phyloP scores from a whole-genome alignment of 352 stramenopile genomes.

The Aphanomyces euteiches region DNA sequence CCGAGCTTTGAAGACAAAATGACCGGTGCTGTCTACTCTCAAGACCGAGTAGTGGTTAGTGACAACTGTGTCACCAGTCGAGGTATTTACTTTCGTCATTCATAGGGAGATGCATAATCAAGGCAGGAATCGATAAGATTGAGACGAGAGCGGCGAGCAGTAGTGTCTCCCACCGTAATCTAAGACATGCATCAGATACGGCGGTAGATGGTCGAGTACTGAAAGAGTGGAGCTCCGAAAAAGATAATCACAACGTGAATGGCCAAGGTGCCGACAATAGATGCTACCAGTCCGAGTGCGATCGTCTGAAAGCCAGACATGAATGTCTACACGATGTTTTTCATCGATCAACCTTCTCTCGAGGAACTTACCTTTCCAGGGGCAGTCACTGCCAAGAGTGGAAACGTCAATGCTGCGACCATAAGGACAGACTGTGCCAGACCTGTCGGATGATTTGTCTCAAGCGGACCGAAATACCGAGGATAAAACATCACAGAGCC shows the following conservation, averaged over 20 bases:
- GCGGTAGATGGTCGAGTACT: slow-evolving; percentile 4
- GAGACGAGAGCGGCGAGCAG: slow-evolving; percentile 60
- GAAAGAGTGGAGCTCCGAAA: slow-evolving; percentile 71
- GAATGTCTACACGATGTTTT: no score
- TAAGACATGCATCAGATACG: slow-evolving; percentile 33
- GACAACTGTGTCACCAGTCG: slow-evolving; percentile 76
- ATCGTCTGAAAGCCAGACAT: no score
- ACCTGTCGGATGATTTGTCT: slow-evolving; percentile 15
- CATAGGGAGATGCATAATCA: slow-evolving; percentile 43
- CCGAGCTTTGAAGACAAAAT: slow-evolving; percentile 66
- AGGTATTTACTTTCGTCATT: slow-evolving; percentile 28
- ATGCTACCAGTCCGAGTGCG: neutral
- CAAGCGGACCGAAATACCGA: slow-evolving; percentile 9
- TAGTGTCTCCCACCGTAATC: slow-evolving; percentile 56
- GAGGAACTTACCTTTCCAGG: neutral
- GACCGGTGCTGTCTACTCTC: slow-evolving; percentile 43
- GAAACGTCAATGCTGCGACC: slow-evolving; percentile 5
- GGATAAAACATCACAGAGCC: neutral
- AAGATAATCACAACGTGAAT: slow-evolving; percentile 60
- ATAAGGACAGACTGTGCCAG: slow-evolving; percentile 1
- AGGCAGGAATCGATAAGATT: slow-evolving; percentile 44
- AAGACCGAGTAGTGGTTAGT: slow-evolving; percentile 58
- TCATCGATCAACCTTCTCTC: no score
- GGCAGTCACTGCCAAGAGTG: neutral
- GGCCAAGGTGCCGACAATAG: slow-evolving; percentile 39